Conservation (phyloP, 257 asterid species). For the Buddleja alternifolia region DNA sequence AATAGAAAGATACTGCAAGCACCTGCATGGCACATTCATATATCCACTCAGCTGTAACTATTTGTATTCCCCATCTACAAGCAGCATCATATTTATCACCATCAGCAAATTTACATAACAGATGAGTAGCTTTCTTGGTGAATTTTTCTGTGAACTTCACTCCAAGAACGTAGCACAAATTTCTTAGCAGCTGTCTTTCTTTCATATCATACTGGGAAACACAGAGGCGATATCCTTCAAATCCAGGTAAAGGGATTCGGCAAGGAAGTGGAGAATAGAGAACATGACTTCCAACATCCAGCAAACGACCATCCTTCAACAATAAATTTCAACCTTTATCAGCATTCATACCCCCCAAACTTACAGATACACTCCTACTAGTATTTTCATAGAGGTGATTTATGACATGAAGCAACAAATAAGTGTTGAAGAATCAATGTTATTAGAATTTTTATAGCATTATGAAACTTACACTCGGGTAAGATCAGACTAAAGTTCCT, state of each 20-base stretch:
- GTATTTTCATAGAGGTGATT: constrained; percentile 16
- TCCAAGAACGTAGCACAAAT: constrained; percentile 84
- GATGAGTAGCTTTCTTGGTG: constrained; percentile 77
- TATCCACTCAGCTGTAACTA: constrained; percentile 86
- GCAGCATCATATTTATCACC: constrained; percentile 90
- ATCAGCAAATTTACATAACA: constrained; percentile 70
- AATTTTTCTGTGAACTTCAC: constrained; percentile 65
- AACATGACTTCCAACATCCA: constrained; percentile 82
- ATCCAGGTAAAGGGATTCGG: constrained; percentile 77
- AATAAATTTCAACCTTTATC: constrained; percentile 31
- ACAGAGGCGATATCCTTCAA: constrained; percentile 72
- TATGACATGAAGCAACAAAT: constrained; percentile 15
- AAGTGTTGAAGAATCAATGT: background rate
- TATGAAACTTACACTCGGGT: constrained; percentile 15
- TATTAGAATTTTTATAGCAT: background rate
- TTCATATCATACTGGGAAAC: constrained; percentile 79
- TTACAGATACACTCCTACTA: constrained; percentile 12
- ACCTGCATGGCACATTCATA: constrained; percentile 86
- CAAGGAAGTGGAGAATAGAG: constrained; percentile 93
- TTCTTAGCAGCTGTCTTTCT: constrained; percentile 73
- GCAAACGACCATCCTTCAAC: constrained; percentile 77
- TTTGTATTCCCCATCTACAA: constrained; percentile 71
- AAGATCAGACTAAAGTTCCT: constrained; percentile 1
- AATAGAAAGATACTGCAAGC: constrained; percentile 25
- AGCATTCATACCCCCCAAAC: constrained; percentile 29